Evolutionary conservation across 2,329 filamentous ascomycete genomes (phyloP), one percentile per base, ranked within the genome.

Genomic region (Colletotrichum lini): DNA sequence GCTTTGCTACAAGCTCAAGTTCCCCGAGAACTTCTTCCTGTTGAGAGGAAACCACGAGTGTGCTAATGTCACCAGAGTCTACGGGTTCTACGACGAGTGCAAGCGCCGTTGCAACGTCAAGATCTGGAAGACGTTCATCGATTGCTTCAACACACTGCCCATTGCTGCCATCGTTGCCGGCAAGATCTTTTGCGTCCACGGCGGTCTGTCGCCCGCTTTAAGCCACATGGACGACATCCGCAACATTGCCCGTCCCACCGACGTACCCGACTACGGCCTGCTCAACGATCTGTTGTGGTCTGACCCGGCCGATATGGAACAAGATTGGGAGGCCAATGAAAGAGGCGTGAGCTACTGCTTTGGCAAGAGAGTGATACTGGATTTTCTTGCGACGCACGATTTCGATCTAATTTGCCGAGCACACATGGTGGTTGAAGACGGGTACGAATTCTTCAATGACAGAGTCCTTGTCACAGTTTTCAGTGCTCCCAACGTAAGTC

Each of bases 371-470:
- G 96, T 99, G 74, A 98, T 99, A 73, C 95, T 95, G 81, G 95
- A 98, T 77, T 99, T 99, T 80, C 84, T 99, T 74, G 92, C 95
- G 71, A 91, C 93, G 67, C 96, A 99, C 80, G 96, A 99, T 82
- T 98, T 99, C 80, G 96, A 99, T 81, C 86, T 99, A 61, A 96
- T 99, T 63, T 99, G 96, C 80, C 92, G 96, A 75, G 96, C 96
- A 59, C 96, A 99, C 84, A 98, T 98, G 96, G 96, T 99, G 63
- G 96, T 99, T 26, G 96, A 99, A 82, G 96, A 99, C 80, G 96
- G 96, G 13, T 99, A 99, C 82, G 96, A 99, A 79, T 99, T 99
- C 82, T 99, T 98, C 82, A 97, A 94, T 73, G 96, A 99, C 80
- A 89, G 96, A 70, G 93, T 98, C 56, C 83, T 99, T 71, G 96